Percentiles rank a stretch among this genome's conserved stretches.
phyloP scores from a whole-genome alignment of 495 filamentous ascomycete genomes.

The Beverwykella pulmonaria region DNA sequence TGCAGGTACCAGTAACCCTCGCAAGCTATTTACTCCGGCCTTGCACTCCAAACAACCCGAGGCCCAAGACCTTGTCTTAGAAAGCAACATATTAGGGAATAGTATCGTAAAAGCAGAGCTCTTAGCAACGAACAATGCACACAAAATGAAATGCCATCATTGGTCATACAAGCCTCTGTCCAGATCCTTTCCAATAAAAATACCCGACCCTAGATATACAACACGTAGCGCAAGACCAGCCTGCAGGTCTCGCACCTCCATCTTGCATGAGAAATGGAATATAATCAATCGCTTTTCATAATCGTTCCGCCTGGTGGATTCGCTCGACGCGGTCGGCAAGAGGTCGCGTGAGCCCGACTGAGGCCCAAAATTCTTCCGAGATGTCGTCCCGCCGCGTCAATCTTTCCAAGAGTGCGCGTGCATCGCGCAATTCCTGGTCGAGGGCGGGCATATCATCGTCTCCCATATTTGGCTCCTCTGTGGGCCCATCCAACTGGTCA shows the following conservation, averaged over 20 bases:
- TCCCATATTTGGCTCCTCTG: conserved; percentile 19
- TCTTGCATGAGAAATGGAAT: not conserved
- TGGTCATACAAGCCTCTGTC: conserved; percentile 17
- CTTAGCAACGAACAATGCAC: conserved; percentile 12
- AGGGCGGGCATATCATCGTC: conserved; percentile 20
- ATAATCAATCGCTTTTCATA: not conserved
- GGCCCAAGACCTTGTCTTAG: not conserved
- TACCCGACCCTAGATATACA: not conserved
- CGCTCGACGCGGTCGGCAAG: conserved; percentile 23
- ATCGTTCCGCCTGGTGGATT: conserved; percentile 20
- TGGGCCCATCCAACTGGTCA: conserved; percentile 37
- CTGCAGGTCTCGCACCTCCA: conserved; percentile 20
- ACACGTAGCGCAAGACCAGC: conserved; percentile 16
- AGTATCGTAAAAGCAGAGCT: not conserved
- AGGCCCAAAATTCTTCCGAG: conserved; percentile 76
- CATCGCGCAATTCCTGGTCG: conserved; percentile 57
- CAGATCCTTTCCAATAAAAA: not conserved
- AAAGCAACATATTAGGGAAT: not conserved
- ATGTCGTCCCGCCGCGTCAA: conserved; percentile 70
- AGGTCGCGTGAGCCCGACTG: conserved; percentile 61
- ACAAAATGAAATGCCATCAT: not conserved
- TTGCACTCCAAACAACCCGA: not conserved
- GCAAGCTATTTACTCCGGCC: not conserved
- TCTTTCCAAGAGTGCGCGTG: conserved; percentile 68
- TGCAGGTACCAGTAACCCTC: not conserved